Conservation (phyloP, 495 filamentous ascomycete genomes). For the Staphylotrichum tortipilum region DNA sequence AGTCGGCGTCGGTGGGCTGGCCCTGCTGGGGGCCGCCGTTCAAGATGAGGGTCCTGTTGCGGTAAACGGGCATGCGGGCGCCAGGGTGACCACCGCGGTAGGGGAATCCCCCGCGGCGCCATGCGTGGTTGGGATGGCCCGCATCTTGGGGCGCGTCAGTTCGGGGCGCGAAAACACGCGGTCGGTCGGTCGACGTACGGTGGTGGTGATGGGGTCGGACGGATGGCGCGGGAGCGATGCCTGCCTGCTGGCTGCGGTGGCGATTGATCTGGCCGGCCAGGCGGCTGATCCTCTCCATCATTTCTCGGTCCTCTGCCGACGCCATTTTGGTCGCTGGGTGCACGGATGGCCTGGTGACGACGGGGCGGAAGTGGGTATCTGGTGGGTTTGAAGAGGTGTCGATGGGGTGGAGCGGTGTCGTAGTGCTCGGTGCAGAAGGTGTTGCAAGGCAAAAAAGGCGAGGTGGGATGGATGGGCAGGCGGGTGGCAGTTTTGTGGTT, state of each 20-base stretch:
- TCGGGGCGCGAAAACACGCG: background rate
- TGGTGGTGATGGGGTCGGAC: slow-evolving; percentile 8
- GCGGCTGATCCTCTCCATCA: slow-evolving; percentile 65
- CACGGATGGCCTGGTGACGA: too few relatives aligned
- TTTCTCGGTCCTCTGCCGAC: slow-evolving; percentile 56
- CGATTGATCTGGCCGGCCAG: slow-evolving; percentile 78
- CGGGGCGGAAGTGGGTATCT: too few relatives aligned
- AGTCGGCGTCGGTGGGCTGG: slow-evolving; percentile 17
- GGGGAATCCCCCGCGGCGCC: slow-evolving; percentile 28
- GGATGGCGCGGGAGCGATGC: slow-evolving; percentile 12
- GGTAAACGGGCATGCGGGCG: slow-evolving; percentile 42
- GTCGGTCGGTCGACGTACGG: slow-evolving; percentile 15
- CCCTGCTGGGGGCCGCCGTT: slow-evolving; percentile 39
- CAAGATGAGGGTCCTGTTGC: slow-evolving; percentile 64
- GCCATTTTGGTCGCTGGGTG: slow-evolving; percentile 45
- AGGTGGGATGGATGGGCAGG: background rate
- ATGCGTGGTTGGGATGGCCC: slow-evolving; percentile 13
- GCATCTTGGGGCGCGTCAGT: slow-evolving; percentile 21
- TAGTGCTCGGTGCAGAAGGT: background rate
- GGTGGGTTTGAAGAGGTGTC: too few relatives aligned
- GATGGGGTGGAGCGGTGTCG: background rate
- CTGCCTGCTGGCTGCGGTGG: slow-evolving; percentile 57
- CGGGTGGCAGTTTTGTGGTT: too few relatives aligned
- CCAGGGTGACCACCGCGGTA: slow-evolving; percentile 41
- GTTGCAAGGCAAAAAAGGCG: background rate